Evolutionary conservation across 805 yeast genomes (phyloP).

Genomic region (Kodamaea neixiangensis): DNA sequence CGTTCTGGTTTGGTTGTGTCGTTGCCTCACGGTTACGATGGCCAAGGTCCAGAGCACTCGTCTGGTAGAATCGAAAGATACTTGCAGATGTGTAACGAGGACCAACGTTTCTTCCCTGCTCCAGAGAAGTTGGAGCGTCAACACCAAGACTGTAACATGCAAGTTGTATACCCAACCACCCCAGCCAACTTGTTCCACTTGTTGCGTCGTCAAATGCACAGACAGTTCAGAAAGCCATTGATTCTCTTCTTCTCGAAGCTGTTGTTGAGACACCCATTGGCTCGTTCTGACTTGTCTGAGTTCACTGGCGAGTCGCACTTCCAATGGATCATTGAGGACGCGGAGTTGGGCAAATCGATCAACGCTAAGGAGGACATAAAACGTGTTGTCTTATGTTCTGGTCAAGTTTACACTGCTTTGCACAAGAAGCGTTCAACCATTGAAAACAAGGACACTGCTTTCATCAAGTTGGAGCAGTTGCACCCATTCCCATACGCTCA

Average conservation of each 20-base stretch:
- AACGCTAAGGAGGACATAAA: conserved; percentile 80
- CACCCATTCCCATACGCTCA: conserved; percentile 99
- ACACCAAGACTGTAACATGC: conserved; percentile 98
- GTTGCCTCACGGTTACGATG: conserved; percentile 99
- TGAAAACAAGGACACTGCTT: conserved; percentile 80
- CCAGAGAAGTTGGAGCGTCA: conserved; percentile 89
- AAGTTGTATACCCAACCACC: conserved; percentile 96
- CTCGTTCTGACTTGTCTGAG: conserved; percentile 79
- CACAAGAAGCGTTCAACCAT: conserved; percentile 82
- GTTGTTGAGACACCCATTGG: conserved; percentile 95
- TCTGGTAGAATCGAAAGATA: conserved; percentile 97
- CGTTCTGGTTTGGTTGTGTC: conserved; percentile 95
- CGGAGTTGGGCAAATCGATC: conserved; percentile 77
- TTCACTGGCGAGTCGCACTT: conserved; percentile 90
- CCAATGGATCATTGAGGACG: conserved; percentile 95
- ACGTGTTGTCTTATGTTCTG: conserved; percentile 80
- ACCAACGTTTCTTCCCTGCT: conserved; percentile 90
- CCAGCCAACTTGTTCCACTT: conserved; percentile 97
- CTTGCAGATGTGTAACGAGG: conserved; percentile 94
- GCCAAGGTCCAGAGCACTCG: conserved; percentile 99
- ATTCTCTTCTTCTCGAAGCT: conserved; percentile 87
- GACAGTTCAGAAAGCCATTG: conserved; percentile 96
- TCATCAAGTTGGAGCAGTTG: conserved; percentile 87
- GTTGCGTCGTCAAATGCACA: conserved; percentile 98
- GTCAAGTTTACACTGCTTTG: conserved; percentile 94